These are phyloP conservation scores for Hemileccinum rubropunctum DNA, from an alignment of 768 basidiomycete genomes.

Conservation along the genomic window DNA sequence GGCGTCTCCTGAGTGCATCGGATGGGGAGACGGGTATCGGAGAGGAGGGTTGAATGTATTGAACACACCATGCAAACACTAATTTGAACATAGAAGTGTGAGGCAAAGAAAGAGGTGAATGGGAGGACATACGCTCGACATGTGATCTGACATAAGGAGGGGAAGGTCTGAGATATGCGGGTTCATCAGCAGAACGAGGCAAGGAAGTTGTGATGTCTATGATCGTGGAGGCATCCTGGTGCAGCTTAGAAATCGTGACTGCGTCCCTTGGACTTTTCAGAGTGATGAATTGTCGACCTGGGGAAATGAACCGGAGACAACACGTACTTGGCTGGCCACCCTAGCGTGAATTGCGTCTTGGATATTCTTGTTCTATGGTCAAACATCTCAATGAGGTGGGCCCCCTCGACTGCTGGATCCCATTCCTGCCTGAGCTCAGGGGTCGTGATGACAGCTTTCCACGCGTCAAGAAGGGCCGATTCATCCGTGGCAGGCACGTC, in stretches of 20 bases:
- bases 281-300: conserved; percentile 8
- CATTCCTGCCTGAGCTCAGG: conserved; percentile 87
- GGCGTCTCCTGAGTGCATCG: conserved; percentile 32
- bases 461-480: conserved; percentile 62
- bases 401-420: conserved; percentile 91
- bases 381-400: conserved; percentile 79
- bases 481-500: conserved; percentile 68
- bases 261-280: conserved; percentile 79
- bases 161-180: conserved; percentile 85
- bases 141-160: conserved; percentile 92
- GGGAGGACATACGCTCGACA: conserved; percentile 56
- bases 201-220: conserved; percentile 93
- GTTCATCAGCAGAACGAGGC: conserved; percentile 87
- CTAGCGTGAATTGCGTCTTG: conserved; percentile 88
- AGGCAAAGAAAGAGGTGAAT: conserved; percentile 3
- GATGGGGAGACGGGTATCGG: conserved; percentile 32
- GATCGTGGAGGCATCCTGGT: conserved; percentile 75
- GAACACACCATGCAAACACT: conserved; percentile 96
- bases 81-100: conserved; percentile 8
- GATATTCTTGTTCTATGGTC: conserved; percentile 83
- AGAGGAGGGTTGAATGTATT: conserved; percentile 48
- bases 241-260: conserved; percentile 87
- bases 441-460: conserved; percentile 79
- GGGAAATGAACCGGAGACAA: conserved; percentile 28
- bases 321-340: conserved; percentile 95